phyloP scores from a whole-genome alignment of 148 eudicot genomes.

The Rhododendron molle region DNA sequence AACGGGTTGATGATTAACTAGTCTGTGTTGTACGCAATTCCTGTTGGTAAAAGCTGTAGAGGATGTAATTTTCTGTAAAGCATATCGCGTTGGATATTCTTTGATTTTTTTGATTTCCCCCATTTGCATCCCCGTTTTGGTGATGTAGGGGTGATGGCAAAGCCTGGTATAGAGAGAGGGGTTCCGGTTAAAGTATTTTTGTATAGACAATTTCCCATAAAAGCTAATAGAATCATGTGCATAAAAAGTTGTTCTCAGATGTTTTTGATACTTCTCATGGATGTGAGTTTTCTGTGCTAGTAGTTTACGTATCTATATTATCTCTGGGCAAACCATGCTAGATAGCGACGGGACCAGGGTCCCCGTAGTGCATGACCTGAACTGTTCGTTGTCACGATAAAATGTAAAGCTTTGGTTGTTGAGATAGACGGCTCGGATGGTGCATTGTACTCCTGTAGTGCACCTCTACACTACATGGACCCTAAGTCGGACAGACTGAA shows the following conservation, averaged over 20 bases:
- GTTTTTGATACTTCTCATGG: not conserved
- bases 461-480: too few relatives aligned
- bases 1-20: conserved; percentile 60
- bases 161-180: not conserved
- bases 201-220: not conserved
- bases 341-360: too few relatives aligned
- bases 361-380: too few relatives aligned
- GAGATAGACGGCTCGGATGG: too few relatives aligned
- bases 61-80: conserved; percentile 26
- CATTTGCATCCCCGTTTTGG: conserved; percentile 2
- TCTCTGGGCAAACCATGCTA: too few relatives aligned
- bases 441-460: too few relatives aligned
- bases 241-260: not conserved
- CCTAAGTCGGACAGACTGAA: too few relatives aligned
- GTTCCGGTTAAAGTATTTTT: not conserved
- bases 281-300: too few relatives aligned
- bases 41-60: conserved; percentile 29
- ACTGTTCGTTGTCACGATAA: too few relatives aligned
- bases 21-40: not conserved
- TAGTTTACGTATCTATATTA: too few relatives aligned
- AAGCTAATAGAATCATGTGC: not conserved
- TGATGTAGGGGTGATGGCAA: not conserved
- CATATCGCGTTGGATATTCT: not conserved
- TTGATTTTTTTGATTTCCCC: conserved; percentile 1
- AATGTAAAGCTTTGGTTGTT: too few relatives aligned